Base-by-base conservation (phyloP, 192 early-diverging fungal species). In the Geosiphon pyriformis region DNA sequence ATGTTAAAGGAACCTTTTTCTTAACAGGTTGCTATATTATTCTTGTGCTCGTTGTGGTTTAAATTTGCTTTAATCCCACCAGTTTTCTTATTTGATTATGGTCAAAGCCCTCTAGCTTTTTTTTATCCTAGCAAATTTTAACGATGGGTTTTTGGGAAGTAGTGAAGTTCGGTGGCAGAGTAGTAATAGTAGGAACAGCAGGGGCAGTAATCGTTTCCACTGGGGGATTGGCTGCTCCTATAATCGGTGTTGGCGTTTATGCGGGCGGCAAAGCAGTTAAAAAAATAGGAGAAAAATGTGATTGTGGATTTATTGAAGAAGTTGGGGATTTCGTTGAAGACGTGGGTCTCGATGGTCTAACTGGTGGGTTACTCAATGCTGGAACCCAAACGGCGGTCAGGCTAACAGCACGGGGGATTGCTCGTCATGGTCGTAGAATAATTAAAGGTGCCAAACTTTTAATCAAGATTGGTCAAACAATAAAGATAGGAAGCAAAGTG, bases 251-350 rank as follows among this genome's bases (percentile, higher is more conserved):
- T 53, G 52, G n/a, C n/a, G 25, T 53, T 4, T 53, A 20, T 4
- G 8, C n/a, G n/a, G 25, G 17, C 25, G 52, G 52, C 7, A 53
- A 53, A 53, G 52, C 25, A 22, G 25, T 53, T n/a, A 20, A 53
- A 20, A 20, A 53, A 53, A 53, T 53, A 22, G 52, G 52, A 53
- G 23, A 22, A 25, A 20, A 22, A 11, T 53, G 25, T 53, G 52
- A 53, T 53, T 53, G 52, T 53, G 52, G 23, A 17, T 53, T 53
- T 53, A 22, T 53, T 53, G 52, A 53, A 20, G 25, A 20, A 53
- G 8, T 53, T 4, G 52, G 52, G 25, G 52, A 53, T 53, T 53
- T 53, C n/a, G 23, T 53, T 53, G 52, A 20, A 53, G 52, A 25
- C 23, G 52, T 53, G n/a, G 52, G 52, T 53, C 23, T 53, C 4